Evolutionary conservation across 768 basidiomycete genomes (phyloP).

Genomic region (Rhodotorula sphaerocarpa): DNA sequence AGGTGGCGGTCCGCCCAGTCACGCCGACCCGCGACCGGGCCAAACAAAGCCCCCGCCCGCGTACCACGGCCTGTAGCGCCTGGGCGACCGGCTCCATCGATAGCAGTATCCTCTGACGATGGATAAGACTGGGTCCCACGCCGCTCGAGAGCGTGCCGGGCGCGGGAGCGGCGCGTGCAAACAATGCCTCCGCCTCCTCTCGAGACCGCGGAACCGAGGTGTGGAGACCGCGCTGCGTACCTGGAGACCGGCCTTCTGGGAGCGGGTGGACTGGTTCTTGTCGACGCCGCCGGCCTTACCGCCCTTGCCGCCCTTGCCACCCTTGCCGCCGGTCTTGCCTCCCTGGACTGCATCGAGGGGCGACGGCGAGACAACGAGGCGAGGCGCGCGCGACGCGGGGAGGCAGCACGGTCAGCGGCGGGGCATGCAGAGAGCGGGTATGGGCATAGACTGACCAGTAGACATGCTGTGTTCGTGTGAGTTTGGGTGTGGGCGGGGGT

Average conservation of each 20-base stretch:
- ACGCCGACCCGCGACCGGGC: not conserved
- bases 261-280: constrained; percentile 48
- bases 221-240: constrained; percentile 45
- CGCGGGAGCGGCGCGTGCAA: not conserved
- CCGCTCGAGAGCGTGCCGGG: not conserved
- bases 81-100: not conserved
- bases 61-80: not conserved
- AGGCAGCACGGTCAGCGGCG: not conserved
- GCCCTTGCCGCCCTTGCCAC: constrained; percentile 44
- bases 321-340: constrained; percentile 41
- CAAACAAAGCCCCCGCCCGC: constrained; percentile 7
- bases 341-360: constrained; percentile 8
- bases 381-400: not conserved
- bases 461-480: not conserved
- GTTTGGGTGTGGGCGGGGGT: not conserved
- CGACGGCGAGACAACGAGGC: too few species aligned
- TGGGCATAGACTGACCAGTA: not conserved
- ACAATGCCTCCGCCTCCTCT: not conserved
- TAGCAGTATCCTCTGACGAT: accelerated
- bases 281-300: constrained; percentile 43
- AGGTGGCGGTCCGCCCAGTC: too few species aligned
- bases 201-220: not conserved
- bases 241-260: constrained; percentile 80
- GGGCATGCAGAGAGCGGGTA: not conserved
- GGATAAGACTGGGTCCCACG: not conserved